Base-by-base conservation (phyloP, 345 rosid species). In the Physaria fendleri region DNA sequence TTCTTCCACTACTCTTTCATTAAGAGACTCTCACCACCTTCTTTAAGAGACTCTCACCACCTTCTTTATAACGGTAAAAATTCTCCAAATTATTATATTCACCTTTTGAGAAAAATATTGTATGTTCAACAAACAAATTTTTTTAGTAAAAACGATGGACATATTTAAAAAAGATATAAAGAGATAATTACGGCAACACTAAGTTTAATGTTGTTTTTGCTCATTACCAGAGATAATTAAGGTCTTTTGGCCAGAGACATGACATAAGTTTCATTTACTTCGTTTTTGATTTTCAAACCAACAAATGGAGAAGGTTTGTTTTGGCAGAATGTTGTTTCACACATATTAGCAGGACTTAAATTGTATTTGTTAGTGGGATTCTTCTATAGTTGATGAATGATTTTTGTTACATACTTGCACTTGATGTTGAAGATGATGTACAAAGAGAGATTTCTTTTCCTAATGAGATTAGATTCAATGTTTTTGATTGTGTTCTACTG, bases 271-370 rank as follows among this genome's bases (percentile, higher is more conserved):
- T 92, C 53, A 66, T 77, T 4, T 82, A 90, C 58, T 79, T 79
- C 68, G 80, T 92, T 38, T 92, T 78, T 74, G 95, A 92, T 80
- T 92, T 96, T 0, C 80, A 71, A 56, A 75, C 68, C 0, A 81
- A 81, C 64, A 81, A 73, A 62, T 92, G 98, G 96, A 88, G 88
- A 68, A 88, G 84, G 70, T 77, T 92, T 33, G 80, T 81, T 56
- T 85, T 95, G 0, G 60, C 62, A 5, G 90, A 84, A 51, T 71
- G 75, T 45, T 57, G 76, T 24, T 88, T 88, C 66, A 76, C 85
- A 1, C 95, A 81, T 12, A 88, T 88, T 90, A 82, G 82, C 20
- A 82, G 62, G 80, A 85, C 84, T 60, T 95, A 81, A 71, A 92
- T 77, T 28, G 96, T 82, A 35, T 92, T 81, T 64, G 81, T 88